phyloP scores from a whole-genome alignment of 2,329 filamentous ascomycete species.

The Aspergillus oerlinghausenensis region DNA sequence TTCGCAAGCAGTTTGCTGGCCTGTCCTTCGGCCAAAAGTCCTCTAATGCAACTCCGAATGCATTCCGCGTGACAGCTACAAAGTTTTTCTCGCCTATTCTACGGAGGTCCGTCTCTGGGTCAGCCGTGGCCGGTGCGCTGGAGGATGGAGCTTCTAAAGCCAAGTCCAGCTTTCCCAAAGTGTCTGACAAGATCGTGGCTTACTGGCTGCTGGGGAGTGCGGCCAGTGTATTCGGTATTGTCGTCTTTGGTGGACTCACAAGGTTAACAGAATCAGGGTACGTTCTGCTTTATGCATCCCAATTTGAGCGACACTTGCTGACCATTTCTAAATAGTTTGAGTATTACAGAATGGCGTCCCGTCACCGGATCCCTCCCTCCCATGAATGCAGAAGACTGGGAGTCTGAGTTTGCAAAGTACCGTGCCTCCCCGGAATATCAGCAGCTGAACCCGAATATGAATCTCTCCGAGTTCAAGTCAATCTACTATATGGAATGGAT shows the following conservation, averaged over 20 bases:
- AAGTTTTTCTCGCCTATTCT: conserved; percentile 25
- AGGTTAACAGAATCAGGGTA: conserved; percentile 93
- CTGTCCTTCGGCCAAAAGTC: conserved; percentile 23
- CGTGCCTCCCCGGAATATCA: conserved; percentile 87
- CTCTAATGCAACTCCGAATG: conserved; percentile 22
- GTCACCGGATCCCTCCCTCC: conserved; percentile 90
- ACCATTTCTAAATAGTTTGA: conserved; percentile 58
- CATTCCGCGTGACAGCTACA: conserved; percentile 21
- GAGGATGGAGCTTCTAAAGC: conserved; percentile 22
- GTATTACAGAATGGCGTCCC: conserved; percentile 97
- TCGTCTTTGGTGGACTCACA: conserved; percentile 90
- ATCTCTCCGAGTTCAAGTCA: conserved; percentile 87
- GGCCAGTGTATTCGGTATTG: conserved; percentile 91
- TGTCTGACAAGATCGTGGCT: conserved; percentile 70
- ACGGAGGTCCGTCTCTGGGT: conserved; percentile 18
- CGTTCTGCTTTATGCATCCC: not conserved
- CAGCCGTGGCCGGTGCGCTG: conserved; percentile 15
- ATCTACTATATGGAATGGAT: conserved; percentile 99
- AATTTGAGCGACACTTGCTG: not conserved
- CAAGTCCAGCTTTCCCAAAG: conserved; percentile 51
- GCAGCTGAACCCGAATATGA: conserved; percentile 89
- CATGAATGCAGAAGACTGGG: conserved; percentile 74
- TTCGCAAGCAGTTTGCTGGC: conserved; percentile 28
- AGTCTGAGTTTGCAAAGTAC: conserved; percentile 90
- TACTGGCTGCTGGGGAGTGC: conserved; percentile 93